Base-by-base conservation (phyloP, 371 early-diverging fungal genomes). In the Coemansia sp. region DNA sequence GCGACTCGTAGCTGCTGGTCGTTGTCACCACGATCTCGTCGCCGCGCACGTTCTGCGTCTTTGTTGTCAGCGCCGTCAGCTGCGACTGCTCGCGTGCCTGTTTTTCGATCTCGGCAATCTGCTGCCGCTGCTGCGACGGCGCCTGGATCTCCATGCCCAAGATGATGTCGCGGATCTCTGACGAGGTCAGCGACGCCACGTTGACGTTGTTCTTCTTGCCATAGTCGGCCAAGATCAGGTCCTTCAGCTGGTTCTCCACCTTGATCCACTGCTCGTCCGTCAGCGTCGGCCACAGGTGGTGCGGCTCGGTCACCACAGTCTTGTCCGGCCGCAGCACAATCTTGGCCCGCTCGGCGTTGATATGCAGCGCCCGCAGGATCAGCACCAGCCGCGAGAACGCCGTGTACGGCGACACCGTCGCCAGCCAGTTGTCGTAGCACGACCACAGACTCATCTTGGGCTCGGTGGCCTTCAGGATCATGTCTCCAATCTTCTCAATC, bases 151-250 rank as follows among this genome's bases (percentile, higher is more conserved):
- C 96, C 96, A 98, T 98, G 79, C 99, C 99, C 64, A 99, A 86
- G 68, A 99, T 97, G 65, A 99, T 96, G 82, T 99, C 99, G 68
- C 99, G 90, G 72, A 99, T 93, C 84, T 99, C 99, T 2, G 94
- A 91, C 55, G 91, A 90, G 0, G 99, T 97, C 54, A 99, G 85
- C 47, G 93, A 93, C 5, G 95, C 93, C 38, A 95, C 95, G 61
- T 97, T 97, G 61, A 99, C 97, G 66, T 93, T 94, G 86, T 98
- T 97, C 88, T 97, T 95, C 83, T 94, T 96, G 77, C 97, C 97
- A 77, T 99, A 99, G 79, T 98, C 98, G 4, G 88, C 94, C 40
- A 99, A 81, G 76, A 99, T 99, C 79, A 99, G 77, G 80, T 99
- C 99, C 87, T 97, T 98, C 68, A 99, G 80, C 60, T 84, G 80